Evolutionary conservation across 352 stramenopile genomes (phyloP).

Genomic region (Globisporangium paddicum): DNA sequence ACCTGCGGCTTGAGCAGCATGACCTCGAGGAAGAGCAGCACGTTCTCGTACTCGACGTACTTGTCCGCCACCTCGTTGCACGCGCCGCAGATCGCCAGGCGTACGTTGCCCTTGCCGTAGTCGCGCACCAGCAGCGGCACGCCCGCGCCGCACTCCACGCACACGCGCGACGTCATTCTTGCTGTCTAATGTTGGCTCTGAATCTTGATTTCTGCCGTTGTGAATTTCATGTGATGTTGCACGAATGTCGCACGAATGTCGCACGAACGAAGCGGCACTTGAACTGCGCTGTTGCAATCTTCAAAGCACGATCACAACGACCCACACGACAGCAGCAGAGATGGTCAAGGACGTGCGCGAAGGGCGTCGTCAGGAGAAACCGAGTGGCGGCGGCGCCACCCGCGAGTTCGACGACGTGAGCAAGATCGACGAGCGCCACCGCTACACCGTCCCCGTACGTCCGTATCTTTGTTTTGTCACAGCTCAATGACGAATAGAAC

Average conservation of each 20-base stretch:
- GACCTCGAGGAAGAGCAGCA: constrained; percentile 83
- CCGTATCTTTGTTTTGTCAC: neutral
- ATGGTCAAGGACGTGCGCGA: constrained; percentile 58
- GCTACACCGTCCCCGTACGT: constrained; percentile 21
- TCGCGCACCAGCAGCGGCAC: constrained; percentile 70
- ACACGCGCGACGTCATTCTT: constrained; percentile 28
- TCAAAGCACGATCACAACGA: neutral
- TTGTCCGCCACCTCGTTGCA: constrained; percentile 82
- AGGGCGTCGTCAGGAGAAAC: constrained; percentile 26
- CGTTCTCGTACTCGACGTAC: constrained; percentile 86
- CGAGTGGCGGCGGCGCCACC: constrained; percentile 10
- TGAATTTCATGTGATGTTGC: constrained; percentile 1
- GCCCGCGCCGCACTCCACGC: constrained; percentile 70
- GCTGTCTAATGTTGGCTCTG: neutral
- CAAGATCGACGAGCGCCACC: constrained; percentile 25
- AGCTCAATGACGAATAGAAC: neutral
- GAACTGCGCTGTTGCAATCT: neutral
- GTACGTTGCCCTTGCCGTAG: constrained; percentile 84
- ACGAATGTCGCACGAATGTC: constrained; percentile 20
- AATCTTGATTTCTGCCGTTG: neutral
- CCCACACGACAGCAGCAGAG: neutral
- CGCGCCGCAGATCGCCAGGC: constrained; percentile 55
- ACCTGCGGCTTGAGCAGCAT: constrained; percentile 83
- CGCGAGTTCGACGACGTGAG: constrained; percentile 28
- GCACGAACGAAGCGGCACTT: constrained; percentile 20